Evolutionary conservation across 768 basidiomycete species (phyloP).

Genomic region (Suillus fuscotomentosus): DNA sequence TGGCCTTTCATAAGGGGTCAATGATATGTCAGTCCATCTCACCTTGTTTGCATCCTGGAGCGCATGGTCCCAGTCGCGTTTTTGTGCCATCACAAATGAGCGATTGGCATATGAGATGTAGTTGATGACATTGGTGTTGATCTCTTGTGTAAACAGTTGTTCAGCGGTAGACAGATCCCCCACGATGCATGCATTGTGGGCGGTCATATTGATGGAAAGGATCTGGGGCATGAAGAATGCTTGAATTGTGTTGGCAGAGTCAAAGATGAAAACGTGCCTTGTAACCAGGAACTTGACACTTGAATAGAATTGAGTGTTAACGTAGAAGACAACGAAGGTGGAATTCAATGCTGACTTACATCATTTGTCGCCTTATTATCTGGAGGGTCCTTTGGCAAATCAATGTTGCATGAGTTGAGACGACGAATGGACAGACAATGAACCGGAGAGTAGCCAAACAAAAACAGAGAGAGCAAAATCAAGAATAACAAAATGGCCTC

Average conservation of each 20-base stretch:
- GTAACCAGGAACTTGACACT: background rate
- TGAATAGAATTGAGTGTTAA: background rate
- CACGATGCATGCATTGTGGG: background rate
- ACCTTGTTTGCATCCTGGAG: background rate
- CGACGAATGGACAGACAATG: background rate
- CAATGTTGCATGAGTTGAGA: background rate
- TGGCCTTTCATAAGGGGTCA: background rate
- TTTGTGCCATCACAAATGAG: background rate
- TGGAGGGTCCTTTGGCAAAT: background rate
- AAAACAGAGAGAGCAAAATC: background rate
- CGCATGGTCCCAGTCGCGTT: background rate
- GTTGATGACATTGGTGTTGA: background rate
- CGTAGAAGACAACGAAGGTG: background rate
- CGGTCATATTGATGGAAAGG: rapidly evolving
- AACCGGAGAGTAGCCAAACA: background rate
- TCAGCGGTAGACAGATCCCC: background rate
- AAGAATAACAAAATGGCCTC: background rate
- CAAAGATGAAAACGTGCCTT: background rate
- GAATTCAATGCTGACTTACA: background rate
- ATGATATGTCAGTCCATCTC: background rate
- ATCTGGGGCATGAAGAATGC: background rate
- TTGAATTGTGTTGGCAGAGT: background rate
- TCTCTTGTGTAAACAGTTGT: background rate
- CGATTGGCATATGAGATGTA: background rate
- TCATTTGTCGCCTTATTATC: background rate